phyloP scores from a whole-genome alignment of 179 eudicot genomes.

The Carnegiea gigantea region DNA sequence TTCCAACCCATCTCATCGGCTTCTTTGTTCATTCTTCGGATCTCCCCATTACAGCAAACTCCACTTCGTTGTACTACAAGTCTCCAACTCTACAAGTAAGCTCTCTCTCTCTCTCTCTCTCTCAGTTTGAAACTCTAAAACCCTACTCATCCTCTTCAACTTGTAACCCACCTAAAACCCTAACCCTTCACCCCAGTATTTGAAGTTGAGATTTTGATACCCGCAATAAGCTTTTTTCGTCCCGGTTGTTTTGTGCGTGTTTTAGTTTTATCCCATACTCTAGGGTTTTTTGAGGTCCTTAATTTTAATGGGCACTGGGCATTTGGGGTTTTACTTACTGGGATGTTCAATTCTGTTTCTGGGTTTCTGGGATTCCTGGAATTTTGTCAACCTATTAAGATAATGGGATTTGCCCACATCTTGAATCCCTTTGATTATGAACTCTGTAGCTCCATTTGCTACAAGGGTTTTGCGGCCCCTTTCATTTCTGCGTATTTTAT shows the following conservation, averaged over 20 bases:
- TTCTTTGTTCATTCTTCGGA: too few species aligned
- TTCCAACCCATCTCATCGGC: background rate
- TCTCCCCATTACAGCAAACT: background rate
- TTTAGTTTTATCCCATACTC: background rate
- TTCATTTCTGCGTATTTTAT: slow-evolving; percentile 26
- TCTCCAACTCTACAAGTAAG: slow-evolving; percentile 21
- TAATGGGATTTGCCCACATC: slow-evolving; percentile 40
- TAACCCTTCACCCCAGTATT: background rate
- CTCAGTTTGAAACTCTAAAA: background rate
- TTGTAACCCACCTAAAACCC: slow-evolving; percentile 21
- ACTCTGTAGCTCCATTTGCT: slow-evolving; percentile 45
- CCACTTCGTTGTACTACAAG: background rate
- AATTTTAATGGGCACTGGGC: slow-evolving; percentile 28
- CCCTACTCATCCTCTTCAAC: background rate
- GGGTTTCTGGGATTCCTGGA: slow-evolving; percentile 26
- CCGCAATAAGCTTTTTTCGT: background rate
- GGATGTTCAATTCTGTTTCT: slow-evolving; percentile 22
- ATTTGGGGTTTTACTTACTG: slow-evolving; percentile 21
- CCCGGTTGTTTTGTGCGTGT: slow-evolving; percentile 11
- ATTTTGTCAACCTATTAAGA: slow-evolving; percentile 13
- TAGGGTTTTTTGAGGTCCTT: background rate
- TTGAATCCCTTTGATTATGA: slow-evolving; percentile 41
- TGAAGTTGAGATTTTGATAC: background rate
- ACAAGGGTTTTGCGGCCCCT: slow-evolving; percentile 39
- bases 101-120: slow-evolving; percentile 5